phyloP scores from a whole-genome alignment of 2,329 filamentous ascomycete genomes.

The Ophiostoma tasmaniense region DNA sequence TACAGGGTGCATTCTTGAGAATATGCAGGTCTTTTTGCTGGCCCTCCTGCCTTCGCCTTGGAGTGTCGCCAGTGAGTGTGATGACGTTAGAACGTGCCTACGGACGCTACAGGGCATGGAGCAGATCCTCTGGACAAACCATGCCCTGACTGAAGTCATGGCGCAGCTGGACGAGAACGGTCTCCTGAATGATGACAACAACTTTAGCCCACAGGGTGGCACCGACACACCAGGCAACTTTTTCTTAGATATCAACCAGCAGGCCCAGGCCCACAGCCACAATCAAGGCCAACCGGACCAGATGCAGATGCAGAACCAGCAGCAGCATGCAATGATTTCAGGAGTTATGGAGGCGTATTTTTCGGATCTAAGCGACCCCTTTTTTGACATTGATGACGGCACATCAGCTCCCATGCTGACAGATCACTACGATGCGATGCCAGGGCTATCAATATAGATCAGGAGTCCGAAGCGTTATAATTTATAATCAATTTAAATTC shows the following conservation, averaged over 20 bases:
- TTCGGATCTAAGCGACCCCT: slow-evolving; percentile 20
- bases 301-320: not conserved
- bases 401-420: slow-evolving; percentile 11
- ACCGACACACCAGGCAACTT: slow-evolving; percentile 18
- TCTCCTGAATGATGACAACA: slow-evolving; percentile 19
- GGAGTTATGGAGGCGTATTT: slow-evolving; percentile 22
- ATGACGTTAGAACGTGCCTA: slow-evolving; percentile 20
- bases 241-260: slow-evolving; percentile 19
- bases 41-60: slow-evolving; percentile 13
- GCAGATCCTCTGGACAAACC: slow-evolving; percentile 23
- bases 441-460: not conserved
- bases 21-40: slow-evolving; percentile 24
- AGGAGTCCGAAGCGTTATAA: too few species aligned
- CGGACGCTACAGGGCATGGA: slow-evolving; percentile 25
- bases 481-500: too few species aligned
- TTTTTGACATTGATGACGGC: slow-evolving; percentile 17
- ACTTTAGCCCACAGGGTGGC: slow-evolving; percentile 19
- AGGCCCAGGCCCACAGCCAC: slow-evolving; percentile 3
- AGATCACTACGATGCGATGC: slow-evolving; percentile 10
- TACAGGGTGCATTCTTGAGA: slow-evolving; percentile 22
- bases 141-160: slow-evolving; percentile 23
- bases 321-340: slow-evolving; percentile 11
- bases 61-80: slow-evolving; percentile 3
- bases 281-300: not conserved
- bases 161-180: slow-evolving; percentile 24